Evolutionary conservation across 2,329 filamentous ascomycete species (phyloP).

Genomic region (Lachnellula hyalina): DNA sequence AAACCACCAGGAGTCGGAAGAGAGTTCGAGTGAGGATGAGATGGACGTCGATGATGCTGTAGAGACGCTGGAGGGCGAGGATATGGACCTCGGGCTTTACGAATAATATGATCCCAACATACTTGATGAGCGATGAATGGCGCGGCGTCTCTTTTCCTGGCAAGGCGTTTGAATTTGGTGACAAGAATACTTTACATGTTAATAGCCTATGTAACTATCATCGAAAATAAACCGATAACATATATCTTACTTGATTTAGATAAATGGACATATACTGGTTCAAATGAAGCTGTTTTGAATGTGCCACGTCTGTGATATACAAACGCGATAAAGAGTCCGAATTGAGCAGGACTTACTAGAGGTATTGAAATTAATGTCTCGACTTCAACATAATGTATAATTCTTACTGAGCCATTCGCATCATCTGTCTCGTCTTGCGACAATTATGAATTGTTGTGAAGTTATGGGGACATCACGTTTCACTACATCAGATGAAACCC

Average conservation of each 20-base stretch:
- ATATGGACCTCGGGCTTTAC: constrained; percentile 56
- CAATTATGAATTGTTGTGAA: not conserved
- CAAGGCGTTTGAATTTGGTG: not conserved
- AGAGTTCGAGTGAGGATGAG: constrained; percentile 70
- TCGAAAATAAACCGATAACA: too few species aligned
- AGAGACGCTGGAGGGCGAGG: constrained; percentile 54
- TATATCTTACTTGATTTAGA: not conserved
- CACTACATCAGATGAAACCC: not conserved
- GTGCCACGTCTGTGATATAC: not conserved
- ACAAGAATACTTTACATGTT: not conserved
- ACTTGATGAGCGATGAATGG: not conserved
- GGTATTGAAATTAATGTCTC: too few species aligned
- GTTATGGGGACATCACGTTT: not conserved
- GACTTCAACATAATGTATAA: too few species aligned
- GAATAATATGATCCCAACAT: constrained; percentile 24
- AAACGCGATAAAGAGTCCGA: not conserved
- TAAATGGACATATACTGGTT: not conserved
- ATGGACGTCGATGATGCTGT: constrained; percentile 48
- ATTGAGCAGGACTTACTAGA: too few species aligned
- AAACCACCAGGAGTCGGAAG: constrained; percentile 73
- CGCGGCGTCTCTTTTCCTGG: not conserved
- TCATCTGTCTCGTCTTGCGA: not conserved
- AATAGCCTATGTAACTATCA: not conserved
- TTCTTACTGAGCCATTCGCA: not conserved
- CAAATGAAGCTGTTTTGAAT: not conserved